Evolutionary conservation across 1,284 basidiomycete species (phyloP).

Genomic region (Sphaerobolus stellatus): DNA sequence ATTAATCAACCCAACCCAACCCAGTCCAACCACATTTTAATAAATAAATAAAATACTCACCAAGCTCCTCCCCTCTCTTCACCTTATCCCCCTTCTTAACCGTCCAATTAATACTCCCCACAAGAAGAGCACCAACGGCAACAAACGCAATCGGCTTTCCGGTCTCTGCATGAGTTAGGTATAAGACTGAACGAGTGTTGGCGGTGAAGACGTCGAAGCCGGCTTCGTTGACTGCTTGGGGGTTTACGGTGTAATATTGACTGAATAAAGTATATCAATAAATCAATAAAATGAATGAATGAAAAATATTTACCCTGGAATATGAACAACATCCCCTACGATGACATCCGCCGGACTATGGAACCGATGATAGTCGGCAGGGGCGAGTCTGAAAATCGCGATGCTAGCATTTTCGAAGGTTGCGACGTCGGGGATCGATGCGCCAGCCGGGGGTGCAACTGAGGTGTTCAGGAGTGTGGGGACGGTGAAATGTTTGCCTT

Average conservation of each 20-base stretch:
- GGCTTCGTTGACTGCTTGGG: constrained; percentile 50
- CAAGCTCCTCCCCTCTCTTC: constrained; percentile 23
- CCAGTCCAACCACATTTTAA: constrained; percentile 1
- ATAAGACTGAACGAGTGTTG: constrained; percentile 33
- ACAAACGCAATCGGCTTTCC: constrained; percentile 24
- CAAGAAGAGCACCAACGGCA: constrained; percentile 28
- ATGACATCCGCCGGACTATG: constrained; percentile 49
- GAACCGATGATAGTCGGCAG: constrained; percentile 58
- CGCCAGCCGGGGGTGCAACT: constrained; percentile 31
- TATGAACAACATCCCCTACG: constrained; percentile 29
- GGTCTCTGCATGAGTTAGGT: constrained; percentile 1
- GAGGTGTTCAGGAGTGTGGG: constrained; percentile 36
- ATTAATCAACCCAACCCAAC: background rate
- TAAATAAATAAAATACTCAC: constrained; percentile 27
- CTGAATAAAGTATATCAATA: constrained; percentile 17
- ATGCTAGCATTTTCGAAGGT: constrained; percentile 53
- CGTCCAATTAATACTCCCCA: constrained; percentile 26
- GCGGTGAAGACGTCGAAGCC: constrained; percentile 43
- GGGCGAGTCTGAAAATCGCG: constrained; percentile 50
- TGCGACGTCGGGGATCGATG: constrained; percentile 28
- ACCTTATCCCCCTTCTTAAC: constrained; percentile 22
- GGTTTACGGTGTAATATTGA: constrained; percentile 42
- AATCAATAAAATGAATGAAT: constrained; percentile 28
- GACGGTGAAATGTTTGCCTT: constrained; percentile 50
- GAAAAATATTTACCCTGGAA: constrained; percentile 22